phyloP scores from a whole-genome alignment of 83 land plant genomes.

The Diphasiastrum complanatum region DNA sequence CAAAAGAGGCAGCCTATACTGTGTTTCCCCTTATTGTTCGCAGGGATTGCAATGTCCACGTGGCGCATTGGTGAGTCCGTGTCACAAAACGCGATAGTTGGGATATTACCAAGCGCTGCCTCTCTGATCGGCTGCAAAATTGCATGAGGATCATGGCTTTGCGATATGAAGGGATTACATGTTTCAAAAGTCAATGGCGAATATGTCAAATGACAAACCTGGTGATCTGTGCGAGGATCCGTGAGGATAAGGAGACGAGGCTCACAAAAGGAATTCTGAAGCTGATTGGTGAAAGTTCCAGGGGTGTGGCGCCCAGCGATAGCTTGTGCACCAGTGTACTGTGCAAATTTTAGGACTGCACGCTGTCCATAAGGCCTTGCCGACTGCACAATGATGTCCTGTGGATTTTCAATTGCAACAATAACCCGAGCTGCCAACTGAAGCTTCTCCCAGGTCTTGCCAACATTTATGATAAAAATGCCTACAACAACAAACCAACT shows the following conservation, averaged over 20 bases:
- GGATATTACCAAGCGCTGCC: slow-evolving; percentile 68
- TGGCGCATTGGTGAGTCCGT: slow-evolving; percentile 85
- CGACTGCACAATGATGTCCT: slow-evolving; percentile 80
- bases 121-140: slow-evolving; percentile 62
- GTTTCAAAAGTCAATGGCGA: background rate
- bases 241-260: slow-evolving; percentile 78
- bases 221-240: slow-evolving; percentile 82
- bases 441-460: slow-evolving; percentile 79
- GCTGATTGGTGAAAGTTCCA: slow-evolving; percentile 84
- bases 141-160: too few species aligned
- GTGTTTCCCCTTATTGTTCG: slow-evolving; percentile 80
- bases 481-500: too few species aligned
- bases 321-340: slow-evolving; percentile 78
- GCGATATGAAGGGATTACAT: background rate
- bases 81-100: slow-evolving; percentile 82
- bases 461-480: slow-evolving; percentile 60
- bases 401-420: slow-evolving; percentile 76
- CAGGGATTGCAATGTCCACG: slow-evolving; percentile 86
- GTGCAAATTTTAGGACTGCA: slow-evolving; percentile 80
- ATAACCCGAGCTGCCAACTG: slow-evolving; percentile 68
- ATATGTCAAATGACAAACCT: slow-evolving; percentile 30
- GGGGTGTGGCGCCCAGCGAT: slow-evolving; percentile 86
- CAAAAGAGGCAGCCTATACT: slow-evolving; percentile 79
- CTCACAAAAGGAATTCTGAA: slow-evolving; percentile 69
- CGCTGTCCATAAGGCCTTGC: slow-evolving; percentile 89